A percentile compares a stretch with the other conserved stretches of the same genome.
Evolutionary conservation across 2,329 filamentous ascomycete species (phyloP).

Genomic region (Microcyclosporella mali): DNA sequence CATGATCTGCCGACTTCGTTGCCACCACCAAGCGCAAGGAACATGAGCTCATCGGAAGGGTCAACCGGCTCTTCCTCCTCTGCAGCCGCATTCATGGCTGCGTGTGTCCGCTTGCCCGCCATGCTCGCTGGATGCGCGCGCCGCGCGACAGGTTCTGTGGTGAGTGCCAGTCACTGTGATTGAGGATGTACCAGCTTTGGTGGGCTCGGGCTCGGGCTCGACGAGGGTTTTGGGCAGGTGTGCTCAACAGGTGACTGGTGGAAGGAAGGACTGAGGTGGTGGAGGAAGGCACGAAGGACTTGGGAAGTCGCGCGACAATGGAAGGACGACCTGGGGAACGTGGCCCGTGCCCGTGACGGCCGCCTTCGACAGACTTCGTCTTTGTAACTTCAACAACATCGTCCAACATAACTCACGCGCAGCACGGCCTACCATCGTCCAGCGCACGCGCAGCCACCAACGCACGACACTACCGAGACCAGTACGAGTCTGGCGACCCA

Average conservation of each 20-base stretch:
- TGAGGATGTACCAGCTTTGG: background rate
- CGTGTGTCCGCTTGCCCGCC: conserved; percentile 73
- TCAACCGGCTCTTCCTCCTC: conserved; percentile 79
- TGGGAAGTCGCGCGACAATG: background rate
- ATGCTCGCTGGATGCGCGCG: conserved; percentile 44
- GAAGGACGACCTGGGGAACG: no score
- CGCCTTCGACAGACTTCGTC: background rate
- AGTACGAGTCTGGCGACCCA: no score
- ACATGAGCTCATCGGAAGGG: conserved; percentile 88
- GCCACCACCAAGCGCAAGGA: conserved; percentile 86
- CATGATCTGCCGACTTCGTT: conserved; percentile 97
- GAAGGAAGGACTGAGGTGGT: background rate
- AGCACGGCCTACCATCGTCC: background rate
- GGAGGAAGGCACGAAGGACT: background rate
- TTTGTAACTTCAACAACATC: background rate
- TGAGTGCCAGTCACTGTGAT: background rate
- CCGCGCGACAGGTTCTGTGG: background rate
- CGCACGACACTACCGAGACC: no score
- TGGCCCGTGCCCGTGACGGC: no score
- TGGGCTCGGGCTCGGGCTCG: no score
- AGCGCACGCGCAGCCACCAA: background rate
- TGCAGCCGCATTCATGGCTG: conserved; percentile 61
- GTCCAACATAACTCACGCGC: conserved; percentile 1
- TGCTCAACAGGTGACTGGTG: background rate
- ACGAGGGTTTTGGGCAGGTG: no score